These are phyloP conservation scores for Conticribra weissflogii DNA, from an alignment of 108 stramenopile species.

Conservation along the genomic window DNA sequence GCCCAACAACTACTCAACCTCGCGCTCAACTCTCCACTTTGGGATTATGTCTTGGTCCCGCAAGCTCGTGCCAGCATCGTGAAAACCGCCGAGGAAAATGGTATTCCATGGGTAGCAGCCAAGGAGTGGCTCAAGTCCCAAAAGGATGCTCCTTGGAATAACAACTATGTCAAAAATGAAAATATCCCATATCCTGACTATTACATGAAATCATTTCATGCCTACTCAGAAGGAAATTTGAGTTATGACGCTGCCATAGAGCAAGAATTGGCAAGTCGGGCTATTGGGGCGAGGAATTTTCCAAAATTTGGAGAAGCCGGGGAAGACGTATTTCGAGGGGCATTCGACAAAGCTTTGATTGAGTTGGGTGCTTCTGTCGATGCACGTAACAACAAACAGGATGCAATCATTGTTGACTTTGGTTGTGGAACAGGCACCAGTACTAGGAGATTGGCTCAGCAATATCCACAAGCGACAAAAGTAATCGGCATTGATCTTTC, in stretches of 20 bases:
- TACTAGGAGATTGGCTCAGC: slow-evolving; percentile 64
- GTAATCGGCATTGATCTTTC: slow-evolving; percentile 73
- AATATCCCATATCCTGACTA: slow-evolving; percentile 51
- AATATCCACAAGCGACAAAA: slow-evolving; percentile 58
- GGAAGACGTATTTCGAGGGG: slow-evolving; percentile 77
- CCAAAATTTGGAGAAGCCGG: slow-evolving; percentile 64
- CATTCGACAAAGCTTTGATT: slow-evolving; percentile 67
- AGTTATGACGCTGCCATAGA: slow-evolving; percentile 81
- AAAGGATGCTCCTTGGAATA: slow-evolving; percentile 46
- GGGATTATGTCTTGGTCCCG: slow-evolving; percentile 76
- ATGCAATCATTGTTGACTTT: slow-evolving; percentile 60
- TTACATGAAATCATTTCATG: slow-evolving; percentile 69
- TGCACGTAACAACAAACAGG: slow-evolving; percentile 6
- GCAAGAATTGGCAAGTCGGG: slow-evolving; percentile 71
- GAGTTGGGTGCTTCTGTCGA: slow-evolving; percentile 56
- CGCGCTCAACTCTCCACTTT: slow-evolving; percentile 68
- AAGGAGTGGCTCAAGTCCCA: slow-evolving; percentile 60
- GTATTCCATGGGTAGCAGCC: slow-evolving; percentile 65
- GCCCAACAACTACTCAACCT: slow-evolving; percentile 61
- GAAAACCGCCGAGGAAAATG: slow-evolving; percentile 75
- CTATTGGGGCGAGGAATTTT: slow-evolving; percentile 83
- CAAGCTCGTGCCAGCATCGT: slow-evolving; percentile 77
- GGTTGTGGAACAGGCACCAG: slow-evolving; percentile 83
- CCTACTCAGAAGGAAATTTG: slow-evolving; percentile 77
- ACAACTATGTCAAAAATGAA: slow-evolving; percentile 12